phyloP scores from a whole-genome alignment of 2,329 filamentous ascomycete genomes.

The Phaeosphaeria sp. region DNA sequence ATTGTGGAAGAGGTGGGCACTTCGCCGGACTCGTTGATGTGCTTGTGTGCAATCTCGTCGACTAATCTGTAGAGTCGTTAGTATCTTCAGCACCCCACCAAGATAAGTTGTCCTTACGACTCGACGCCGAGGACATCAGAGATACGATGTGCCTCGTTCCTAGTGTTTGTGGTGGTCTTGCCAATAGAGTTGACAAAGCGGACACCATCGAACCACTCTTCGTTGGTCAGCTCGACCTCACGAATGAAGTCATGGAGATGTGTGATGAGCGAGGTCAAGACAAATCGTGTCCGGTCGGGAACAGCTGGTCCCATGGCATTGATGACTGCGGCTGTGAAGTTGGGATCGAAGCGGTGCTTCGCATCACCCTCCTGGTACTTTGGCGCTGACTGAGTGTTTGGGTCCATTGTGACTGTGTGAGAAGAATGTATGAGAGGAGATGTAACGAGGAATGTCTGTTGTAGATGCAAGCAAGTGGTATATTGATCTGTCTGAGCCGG shows the following conservation, averaged over 20 bases:
- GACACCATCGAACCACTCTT: constrained; percentile 79
- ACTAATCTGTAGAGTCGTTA: constrained; percentile 57
- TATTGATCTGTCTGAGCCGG: constrained; percentile 7
- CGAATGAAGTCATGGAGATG: constrained; percentile 82
- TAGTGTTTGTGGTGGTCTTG: constrained; percentile 69
- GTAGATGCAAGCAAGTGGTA: not conserved
- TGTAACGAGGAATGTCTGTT: not conserved
- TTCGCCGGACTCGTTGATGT: constrained; percentile 66
- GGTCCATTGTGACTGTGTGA: constrained; percentile 10
- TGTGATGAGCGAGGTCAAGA: constrained; percentile 69
- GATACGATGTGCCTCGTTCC: constrained; percentile 77
- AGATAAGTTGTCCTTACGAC: constrained; percentile 57
- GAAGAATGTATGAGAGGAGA: not conserved
- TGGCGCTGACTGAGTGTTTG: constrained; percentile 30
- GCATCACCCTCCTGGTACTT: constrained; percentile 22
- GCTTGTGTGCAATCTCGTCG: constrained; percentile 70
- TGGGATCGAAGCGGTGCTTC: constrained; percentile 69
- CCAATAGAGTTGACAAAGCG: constrained; percentile 78
- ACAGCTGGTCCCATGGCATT: constrained; percentile 75
- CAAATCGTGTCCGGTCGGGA: constrained; percentile 66
- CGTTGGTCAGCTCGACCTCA: constrained; percentile 76
- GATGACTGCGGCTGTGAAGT: constrained; percentile 77
- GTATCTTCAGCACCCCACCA: not conserved
- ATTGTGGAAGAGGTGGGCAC: constrained; percentile 77
- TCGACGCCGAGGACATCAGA: constrained; percentile 78